A percentile compares a stretch with the other conserved stretches of the same genome.
These are phyloP conservation scores for Aspergillus carbonarius DNA, from an alignment of 2,329 filamentous ascomycete species.

Conservation along the genomic window DNA sequence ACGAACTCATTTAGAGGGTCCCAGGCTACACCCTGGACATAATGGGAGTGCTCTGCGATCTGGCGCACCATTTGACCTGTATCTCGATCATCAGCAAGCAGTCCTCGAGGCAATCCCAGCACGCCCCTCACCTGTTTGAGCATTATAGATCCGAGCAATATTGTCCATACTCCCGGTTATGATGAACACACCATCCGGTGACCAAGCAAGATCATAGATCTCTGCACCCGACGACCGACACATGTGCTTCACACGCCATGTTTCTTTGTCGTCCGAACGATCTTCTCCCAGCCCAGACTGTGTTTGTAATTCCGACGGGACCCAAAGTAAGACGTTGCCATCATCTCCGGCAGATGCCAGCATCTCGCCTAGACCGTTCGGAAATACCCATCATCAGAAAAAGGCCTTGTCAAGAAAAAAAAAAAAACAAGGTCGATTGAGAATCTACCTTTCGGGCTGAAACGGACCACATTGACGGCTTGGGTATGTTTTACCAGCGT, in stretches of 20 bases:
- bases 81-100: slow-evolving; percentile 24
- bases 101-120: neutral
- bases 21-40: slow-evolving; percentile 97
- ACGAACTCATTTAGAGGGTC: slow-evolving; percentile 98
- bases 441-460: slow-evolving; percentile 78
- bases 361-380: slow-evolving; percentile 68
- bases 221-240: slow-evolving; percentile 91
- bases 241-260: slow-evolving; percentile 97
- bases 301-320: slow-evolving; percentile 74
- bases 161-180: slow-evolving; percentile 99
- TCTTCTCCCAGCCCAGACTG: slow-evolving; percentile 75
- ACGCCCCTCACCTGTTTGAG: slow-evolving; percentile 70
- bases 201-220: slow-evolving; percentile 98
- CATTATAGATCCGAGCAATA: slow-evolving; percentile 93
- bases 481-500: slow-evolving; percentile 93
- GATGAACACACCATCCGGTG: slow-evolving; percentile 92
- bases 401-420: neutral
- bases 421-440: neutral
- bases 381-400: neutral
- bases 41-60: slow-evolving; percentile 96
- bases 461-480: slow-evolving; percentile 96
- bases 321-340: slow-evolving; percentile 95
- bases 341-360: slow-evolving; percentile 95
- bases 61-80: slow-evolving; percentile 73
- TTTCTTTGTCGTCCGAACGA: slow-evolving; percentile 87